Conservation (phyloP, 2,329 filamentous ascomycete genomes). For the Daldinia sp. region DNA sequence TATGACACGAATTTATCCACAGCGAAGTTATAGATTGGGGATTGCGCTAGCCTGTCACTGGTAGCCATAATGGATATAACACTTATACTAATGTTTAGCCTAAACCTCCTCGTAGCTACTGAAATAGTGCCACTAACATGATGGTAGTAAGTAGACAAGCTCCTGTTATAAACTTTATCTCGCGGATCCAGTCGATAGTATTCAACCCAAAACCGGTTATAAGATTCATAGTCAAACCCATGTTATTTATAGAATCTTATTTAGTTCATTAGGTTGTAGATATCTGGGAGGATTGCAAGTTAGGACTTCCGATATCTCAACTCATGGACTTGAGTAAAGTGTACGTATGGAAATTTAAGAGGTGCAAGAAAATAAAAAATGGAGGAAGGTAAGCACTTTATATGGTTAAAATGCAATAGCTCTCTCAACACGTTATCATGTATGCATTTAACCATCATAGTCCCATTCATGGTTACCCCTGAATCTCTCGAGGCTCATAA, state of each 20-base stretch:
- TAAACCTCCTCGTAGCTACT: neutral
- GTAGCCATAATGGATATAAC: neutral
- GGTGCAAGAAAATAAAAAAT: neutral
- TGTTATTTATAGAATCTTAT: no score
- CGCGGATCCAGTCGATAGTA: slow-evolving; percentile 6
- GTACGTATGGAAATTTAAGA: no score
- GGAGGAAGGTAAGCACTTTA: neutral
- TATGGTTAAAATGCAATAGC: neutral
- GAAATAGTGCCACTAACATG: slow-evolving; percentile 8
- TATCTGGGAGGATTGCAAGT: no score
- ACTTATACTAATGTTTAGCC: neutral
- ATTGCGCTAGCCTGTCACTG: neutral
- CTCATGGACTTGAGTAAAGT: no score
- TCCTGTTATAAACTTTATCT: slow-evolving; percentile 3
- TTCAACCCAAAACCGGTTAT: neutral
- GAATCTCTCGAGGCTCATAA: neutral
- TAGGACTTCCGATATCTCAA: no score
- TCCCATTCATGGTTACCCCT: neutral
- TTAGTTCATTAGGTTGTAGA: no score
- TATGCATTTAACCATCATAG: neutral
- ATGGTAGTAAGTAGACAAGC: slow-evolving; percentile 13
- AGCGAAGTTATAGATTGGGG: neutral
- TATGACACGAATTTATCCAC: neutral
- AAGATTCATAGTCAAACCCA: neutral
- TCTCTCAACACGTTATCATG: neutral